Conservation (phyloP, 768 basidiomycete species). For the Leccinum subgranulosum region DNA sequence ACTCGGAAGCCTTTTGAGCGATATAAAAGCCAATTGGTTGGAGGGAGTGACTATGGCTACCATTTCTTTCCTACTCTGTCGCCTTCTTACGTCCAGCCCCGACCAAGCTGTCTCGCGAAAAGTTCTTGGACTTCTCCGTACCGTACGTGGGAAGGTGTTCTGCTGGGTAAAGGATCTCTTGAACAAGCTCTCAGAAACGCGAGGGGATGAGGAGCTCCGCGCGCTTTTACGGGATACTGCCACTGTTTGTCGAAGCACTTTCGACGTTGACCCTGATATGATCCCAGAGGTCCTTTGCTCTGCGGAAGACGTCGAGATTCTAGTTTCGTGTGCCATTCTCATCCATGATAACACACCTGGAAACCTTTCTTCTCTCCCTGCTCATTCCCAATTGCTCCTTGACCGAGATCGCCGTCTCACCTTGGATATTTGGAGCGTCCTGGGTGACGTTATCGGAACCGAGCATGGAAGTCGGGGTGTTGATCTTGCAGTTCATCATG, state of each 20-base stretch:
- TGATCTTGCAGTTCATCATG: constrained; percentile 9
- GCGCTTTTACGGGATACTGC: not conserved
- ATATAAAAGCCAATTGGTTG: constrained; percentile 21
- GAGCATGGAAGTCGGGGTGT: constrained; percentile 5
- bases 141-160: not conserved
- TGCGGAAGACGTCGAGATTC: not conserved
- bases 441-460: constrained; percentile 2
- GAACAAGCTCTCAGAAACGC: not conserved
- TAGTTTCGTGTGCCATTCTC: not conserved
- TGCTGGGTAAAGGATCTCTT: not conserved
- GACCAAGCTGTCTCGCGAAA: not conserved
- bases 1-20: constrained; percentile 7
- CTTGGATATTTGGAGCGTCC: not conserved
- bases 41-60: not conserved
- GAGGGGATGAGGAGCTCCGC: not conserved
- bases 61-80: not conserved
- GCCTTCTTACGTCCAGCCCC: not conserved
- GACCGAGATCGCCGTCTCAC: constrained; percentile 25
- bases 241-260: not conserved
- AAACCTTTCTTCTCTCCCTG: not conserved
- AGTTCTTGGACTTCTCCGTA: not conserved
- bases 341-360: constrained; percentile 13
- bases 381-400: constrained; percentile 16
- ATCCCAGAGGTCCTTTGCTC: not conserved
- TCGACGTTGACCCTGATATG: not conserved